Evolutionary conservation across 2,329 filamentous ascomycete species (phyloP).

Genomic region (Mycosphaerelloides madeirae): DNA sequence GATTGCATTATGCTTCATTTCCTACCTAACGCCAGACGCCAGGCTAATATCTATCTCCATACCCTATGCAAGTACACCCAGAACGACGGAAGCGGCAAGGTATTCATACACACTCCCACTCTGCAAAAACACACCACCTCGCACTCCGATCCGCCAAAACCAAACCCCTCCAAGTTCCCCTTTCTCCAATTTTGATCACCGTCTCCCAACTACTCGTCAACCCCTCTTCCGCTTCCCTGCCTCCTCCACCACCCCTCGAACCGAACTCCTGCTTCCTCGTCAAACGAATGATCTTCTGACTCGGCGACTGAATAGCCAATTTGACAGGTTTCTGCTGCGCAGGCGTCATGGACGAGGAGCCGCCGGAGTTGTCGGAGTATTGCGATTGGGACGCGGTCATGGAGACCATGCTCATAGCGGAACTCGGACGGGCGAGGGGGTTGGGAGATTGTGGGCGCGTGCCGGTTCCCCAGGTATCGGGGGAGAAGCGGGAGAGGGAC

Average conservation of each 20-base stretch:
- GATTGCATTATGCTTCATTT: too few species aligned
- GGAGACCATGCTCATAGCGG: constrained; percentile 58
- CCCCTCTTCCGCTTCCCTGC: constrained; percentile 51
- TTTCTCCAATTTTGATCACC: constrained; percentile 83
- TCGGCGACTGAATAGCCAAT: constrained; percentile 87
- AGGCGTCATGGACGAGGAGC: constrained; percentile 47
- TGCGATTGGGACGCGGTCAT: constrained; percentile 48
- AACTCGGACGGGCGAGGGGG: constrained; percentile 51
- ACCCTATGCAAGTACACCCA: too few species aligned
- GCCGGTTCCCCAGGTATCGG: constrained; percentile 34
- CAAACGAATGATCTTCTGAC: constrained; percentile 86
- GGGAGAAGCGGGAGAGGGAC: constrained; percentile 42
- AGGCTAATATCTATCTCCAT: too few species aligned
- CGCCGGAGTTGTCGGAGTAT: constrained; percentile 50
- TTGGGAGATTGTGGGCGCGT: constrained; percentile 49
- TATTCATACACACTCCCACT: constrained; percentile 63
- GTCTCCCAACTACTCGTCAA: constrained; percentile 81
- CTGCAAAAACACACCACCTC: constrained; percentile 86
- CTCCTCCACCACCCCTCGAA: constrained; percentile 43
- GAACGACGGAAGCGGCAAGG: too few species aligned
- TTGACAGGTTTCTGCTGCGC: constrained; percentile 79
- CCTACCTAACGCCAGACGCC: too few species aligned
- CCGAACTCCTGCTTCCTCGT: constrained; percentile 66
- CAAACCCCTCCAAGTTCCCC: constrained; percentile 73
- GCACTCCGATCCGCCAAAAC: constrained; percentile 79